Evolutionary conservation across 768 basidiomycete genomes (phyloP).

Genomic region (Mycena vulgaris): DNA sequence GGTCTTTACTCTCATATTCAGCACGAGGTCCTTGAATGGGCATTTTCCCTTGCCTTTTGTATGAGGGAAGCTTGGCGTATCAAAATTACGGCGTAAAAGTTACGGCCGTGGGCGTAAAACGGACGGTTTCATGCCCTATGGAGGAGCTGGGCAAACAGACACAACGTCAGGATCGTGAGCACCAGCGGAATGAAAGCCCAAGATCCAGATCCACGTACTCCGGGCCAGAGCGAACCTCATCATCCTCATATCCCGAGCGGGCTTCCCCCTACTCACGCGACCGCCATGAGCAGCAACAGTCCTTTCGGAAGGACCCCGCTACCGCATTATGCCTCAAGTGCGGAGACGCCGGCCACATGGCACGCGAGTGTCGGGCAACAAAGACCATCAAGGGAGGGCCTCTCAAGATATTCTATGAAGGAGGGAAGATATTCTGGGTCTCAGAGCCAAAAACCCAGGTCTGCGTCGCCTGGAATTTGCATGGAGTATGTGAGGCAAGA

Average conservation of each 20-base stretch:
- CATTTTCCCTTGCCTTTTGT: too few species aligned
- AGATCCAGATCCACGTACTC: background rate
- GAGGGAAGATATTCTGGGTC: slow-evolving; percentile 19
- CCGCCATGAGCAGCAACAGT: background rate
- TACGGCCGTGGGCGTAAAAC: too few species aligned
- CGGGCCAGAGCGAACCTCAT: background rate
- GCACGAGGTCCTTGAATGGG: too few species aligned
- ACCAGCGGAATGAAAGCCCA: background rate
- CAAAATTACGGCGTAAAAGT: too few species aligned
- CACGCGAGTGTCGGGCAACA: slow-evolving; percentile 12
- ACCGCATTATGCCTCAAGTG: slow-evolving; percentile 11
- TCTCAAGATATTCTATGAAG: slow-evolving; percentile 16
- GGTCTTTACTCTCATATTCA: too few species aligned
- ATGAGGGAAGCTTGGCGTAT: too few species aligned
- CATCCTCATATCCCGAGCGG: background rate
- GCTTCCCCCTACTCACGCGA: too few species aligned
- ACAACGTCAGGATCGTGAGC: too few species aligned
- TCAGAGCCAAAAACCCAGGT: slow-evolving; percentile 18
- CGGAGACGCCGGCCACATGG: slow-evolving; percentile 23
- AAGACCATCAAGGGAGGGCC: slow-evolving; percentile 17
- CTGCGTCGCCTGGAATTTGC: slow-evolving; percentile 19
- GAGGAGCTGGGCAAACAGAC: too few species aligned
- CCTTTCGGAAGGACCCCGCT: slow-evolving; percentile 10
- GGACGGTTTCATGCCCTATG: too few species aligned
- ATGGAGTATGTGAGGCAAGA: slow-evolving; percentile 10